Evolutionary conservation across 2,329 filamentous ascomycete species (phyloP), one percentile per base, ranked within the genome.

Genomic region (Aspergillus fumigatus): DNA sequence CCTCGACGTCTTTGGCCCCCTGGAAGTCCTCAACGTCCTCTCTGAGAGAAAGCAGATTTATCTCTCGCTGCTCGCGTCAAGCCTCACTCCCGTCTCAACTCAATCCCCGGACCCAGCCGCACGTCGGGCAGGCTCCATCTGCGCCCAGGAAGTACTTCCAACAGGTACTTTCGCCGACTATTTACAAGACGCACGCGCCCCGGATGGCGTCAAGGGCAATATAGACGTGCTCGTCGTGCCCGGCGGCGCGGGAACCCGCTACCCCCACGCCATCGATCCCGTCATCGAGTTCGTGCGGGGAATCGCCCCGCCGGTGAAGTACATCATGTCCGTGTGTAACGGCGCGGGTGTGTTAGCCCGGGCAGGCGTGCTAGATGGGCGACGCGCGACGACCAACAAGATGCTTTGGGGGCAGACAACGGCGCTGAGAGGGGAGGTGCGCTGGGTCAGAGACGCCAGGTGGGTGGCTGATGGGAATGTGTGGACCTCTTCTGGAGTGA

Each of bases 401-500:
- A 50, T 50, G 9, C 45, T 53, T n/a, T 56, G 50, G 43, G 26
- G 26, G 50, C 4, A 7, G 17, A 52, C 51, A 14, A 41, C 51
- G 14, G 35, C 23, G 21, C 21, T 50, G 50, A 40, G 50, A 7
- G n/a, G 17, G 3, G 5, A 50, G 10, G 54, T 56, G 35, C 9
- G 25, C 4, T 56, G 54, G 54, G 54, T 56, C 27, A 45, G 26
- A n/a, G 54, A 56, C 23, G 54, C 54, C 3, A 38, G 54, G 19
- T 56, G 54, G 54, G 54, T 56, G 0, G 74, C 78, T 0, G 86
- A 89, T 70, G 85, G 83, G 3, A 86, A 88, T 56, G 73, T 88
- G 7, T 89, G 86, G 85, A 84, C 82, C 3, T 83, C 82, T 2
- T 85, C 84, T 0, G 86, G 87, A 0, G 79, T 88, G 5, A 80